Base-by-base conservation (phyloP, 208 protist species). In the Wallacemonas collosoma region DNA sequence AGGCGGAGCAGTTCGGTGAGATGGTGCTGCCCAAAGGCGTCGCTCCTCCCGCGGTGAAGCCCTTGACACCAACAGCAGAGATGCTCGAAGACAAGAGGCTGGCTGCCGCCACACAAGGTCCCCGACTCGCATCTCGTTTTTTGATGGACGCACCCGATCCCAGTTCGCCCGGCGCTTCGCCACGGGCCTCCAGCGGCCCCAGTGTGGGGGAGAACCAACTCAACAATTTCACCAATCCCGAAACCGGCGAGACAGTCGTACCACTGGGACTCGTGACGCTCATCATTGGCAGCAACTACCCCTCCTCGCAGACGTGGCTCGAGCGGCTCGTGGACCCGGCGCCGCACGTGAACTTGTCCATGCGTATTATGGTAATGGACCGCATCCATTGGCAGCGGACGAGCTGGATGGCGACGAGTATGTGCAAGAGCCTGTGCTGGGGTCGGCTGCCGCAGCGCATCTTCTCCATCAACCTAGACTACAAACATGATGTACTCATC, bases 321-420 rank as follows among this genome's bases (percentile, higher is more conserved):
- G 87, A 93, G 75, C 68, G 73, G 11, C 26, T 64, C 26, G 53
- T 93, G 0, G 90, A 95, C 74, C 88, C 90, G 0, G 85, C 86
- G 17, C 90, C 90, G 38, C 88, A 95, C 75, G 67, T 87, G 26
- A 93, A 87, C 50, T 69, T 95, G 9, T 90, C 81, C 61, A 77
- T 95, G 56, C 88, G 88, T 26, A 68, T 93, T 41, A 80, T 85
- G 62, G 88, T 93, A 17, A 72, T 92, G 66, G 90, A 95, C 68
- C 88, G 90, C 66, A 85, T 93, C 64, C 85, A 93, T 74, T 95
- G 90, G 88, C 90, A 93, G 72, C 90, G 88, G 68, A 95, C 88
- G 14, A 83, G 72, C 38, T 95, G 90, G 88, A 72, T 92, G 68
- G 88, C 80, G 1, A 75, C 82, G 3, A 88, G 79, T 55, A 88